These are phyloP conservation scores for Suhomyces prunicola DNA, from an alignment of 805 yeast genomes.

Conservation along the genomic window DNA sequence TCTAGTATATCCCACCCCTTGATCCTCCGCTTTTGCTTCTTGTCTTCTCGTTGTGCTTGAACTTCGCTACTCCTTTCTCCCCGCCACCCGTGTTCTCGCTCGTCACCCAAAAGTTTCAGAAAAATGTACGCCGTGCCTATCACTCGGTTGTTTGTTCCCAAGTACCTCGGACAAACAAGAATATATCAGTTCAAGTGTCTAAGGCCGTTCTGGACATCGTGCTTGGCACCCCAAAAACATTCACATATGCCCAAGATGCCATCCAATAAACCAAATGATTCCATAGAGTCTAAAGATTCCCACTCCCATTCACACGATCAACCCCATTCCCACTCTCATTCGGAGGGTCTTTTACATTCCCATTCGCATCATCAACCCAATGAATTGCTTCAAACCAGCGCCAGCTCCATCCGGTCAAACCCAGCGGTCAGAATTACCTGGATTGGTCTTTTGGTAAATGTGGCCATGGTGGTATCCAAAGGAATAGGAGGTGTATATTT, in stretches of 20 bases:
- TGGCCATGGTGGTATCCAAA: slow-evolving; percentile 82
- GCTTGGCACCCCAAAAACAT: neutral
- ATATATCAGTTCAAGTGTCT: neutral
- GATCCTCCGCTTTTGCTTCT: neutral
- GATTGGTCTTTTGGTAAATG: slow-evolving; percentile 82
- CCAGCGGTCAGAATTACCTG: slow-evolving; percentile 93
- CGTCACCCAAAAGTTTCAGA: neutral
- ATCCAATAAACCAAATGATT: neutral
- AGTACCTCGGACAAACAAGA: neutral
- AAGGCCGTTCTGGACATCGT: slow-evolving; percentile 1
- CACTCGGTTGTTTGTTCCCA: neutral
- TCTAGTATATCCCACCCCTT: neutral
- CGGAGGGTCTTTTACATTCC: slow-evolving; percentile 14
- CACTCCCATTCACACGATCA: neutral
- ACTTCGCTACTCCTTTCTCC: neutral
- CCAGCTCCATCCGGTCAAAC: slow-evolving; percentile 40
- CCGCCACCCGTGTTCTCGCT: neutral
- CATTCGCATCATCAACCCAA: slow-evolving; percentile 48
- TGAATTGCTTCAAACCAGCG: slow-evolving; percentile 31
- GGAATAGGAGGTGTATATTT: slow-evolving; percentile 86
- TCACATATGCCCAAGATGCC: neutral
- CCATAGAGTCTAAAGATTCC: neutral
- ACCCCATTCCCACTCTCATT: neutral
- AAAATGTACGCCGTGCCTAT: neutral
- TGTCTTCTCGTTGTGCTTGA: neutral